These are phyloP conservation scores for Saitoella complicata DNA, from an alignment of 805 yeast genomes.

Conservation along the genomic window DNA sequence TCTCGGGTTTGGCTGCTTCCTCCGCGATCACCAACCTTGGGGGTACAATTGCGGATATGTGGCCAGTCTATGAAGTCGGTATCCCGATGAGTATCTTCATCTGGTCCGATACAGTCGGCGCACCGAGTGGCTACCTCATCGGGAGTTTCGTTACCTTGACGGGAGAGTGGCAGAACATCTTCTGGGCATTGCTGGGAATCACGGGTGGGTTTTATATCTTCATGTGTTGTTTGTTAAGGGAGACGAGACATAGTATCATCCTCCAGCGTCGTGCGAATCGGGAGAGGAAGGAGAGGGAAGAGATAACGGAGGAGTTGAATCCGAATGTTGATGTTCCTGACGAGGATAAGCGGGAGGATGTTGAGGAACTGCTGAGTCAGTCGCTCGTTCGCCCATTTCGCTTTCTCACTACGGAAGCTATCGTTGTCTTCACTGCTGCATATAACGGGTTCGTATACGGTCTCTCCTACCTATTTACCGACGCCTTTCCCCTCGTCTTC, in stretches of 20 bases:
- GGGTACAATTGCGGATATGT: slow-evolving; percentile 65
- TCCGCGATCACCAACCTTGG: slow-evolving; percentile 66
- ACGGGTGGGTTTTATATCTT: slow-evolving; percentile 21
- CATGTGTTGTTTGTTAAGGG: slow-evolving; percentile 37
- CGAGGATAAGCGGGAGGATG: slow-evolving; percentile 30
- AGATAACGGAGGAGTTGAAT: slow-evolving; percentile 34
- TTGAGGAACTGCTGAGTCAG: neutral
- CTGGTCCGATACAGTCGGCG: slow-evolving; percentile 24
- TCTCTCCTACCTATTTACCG: slow-evolving; percentile 41
- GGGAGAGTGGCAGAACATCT: slow-evolving; percentile 44
- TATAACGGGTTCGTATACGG: slow-evolving; percentile 40
- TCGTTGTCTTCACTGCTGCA: slow-evolving; percentile 37
- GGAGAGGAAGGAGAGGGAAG: slow-evolving; percentile 33
- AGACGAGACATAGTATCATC: slow-evolving; percentile 42
- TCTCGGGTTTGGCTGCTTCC: slow-evolving; percentile 40
- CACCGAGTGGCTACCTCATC: slow-evolving; percentile 31
- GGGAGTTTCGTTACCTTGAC: slow-evolving; percentile 29
- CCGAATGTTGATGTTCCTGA: slow-evolving; percentile 26
- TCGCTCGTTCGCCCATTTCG: slow-evolving; percentile 41
- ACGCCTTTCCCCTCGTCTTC: slow-evolving; percentile 44
- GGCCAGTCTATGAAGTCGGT: slow-evolving; percentile 15
- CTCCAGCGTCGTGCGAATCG: slow-evolving; percentile 37
- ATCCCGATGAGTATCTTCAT: too few species aligned
- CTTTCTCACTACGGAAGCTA: slow-evolving; percentile 60
- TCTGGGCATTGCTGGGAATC: slow-evolving; percentile 51